phyloP scores from a whole-genome alignment of 2,329 filamentous ascomycete species.

The Furcasterigmium sp. region DNA sequence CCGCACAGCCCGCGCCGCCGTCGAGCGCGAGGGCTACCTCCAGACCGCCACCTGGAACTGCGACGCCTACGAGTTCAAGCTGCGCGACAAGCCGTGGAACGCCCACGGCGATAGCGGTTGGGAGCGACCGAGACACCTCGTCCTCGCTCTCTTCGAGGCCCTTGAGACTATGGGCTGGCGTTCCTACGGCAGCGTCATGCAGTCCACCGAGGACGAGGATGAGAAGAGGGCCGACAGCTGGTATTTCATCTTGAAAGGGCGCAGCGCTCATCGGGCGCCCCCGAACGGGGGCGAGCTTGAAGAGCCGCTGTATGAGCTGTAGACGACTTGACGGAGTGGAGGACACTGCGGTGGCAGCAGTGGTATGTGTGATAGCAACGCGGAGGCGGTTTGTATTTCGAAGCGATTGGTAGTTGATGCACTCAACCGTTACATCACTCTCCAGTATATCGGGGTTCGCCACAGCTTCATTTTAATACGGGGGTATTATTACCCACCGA shows the following conservation, averaged over 20 bases:
- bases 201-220: slow-evolving; percentile 12
- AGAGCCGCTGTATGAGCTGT: too few relatives aligned
- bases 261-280: not conserved
- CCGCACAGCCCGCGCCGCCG: not conserved
- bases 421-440: too few relatives aligned
- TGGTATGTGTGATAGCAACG: too few relatives aligned
- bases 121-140: slow-evolving; percentile 11
- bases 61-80: slow-evolving; percentile 15
- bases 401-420: too few relatives aligned
- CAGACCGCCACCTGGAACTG: slow-evolving; percentile 11
- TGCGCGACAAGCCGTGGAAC: slow-evolving; percentile 14
- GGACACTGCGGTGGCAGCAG: too few relatives aligned
- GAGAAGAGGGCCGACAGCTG: slow-evolving; percentile 13
- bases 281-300: too few relatives aligned
- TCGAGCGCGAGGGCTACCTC: slow-evolving; percentile 7
- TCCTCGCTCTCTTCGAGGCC: slow-evolving; percentile 13
- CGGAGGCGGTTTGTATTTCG: too few relatives aligned
- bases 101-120: slow-evolving; percentile 6
- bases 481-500: too few relatives aligned
- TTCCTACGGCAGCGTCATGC: slow-evolving; percentile 9
- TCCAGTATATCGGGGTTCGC: too few relatives aligned
- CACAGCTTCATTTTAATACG: too few relatives aligned
- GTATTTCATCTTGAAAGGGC: slow-evolving; percentile 12
- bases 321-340: too few relatives aligned
- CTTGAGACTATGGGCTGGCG: slow-evolving; percentile 14